Percentiles rank a stretch among this genome's conserved stretches.
Conservation (phyloP, 208 protist genomes). For the Crithidia expoeki region DNA sequence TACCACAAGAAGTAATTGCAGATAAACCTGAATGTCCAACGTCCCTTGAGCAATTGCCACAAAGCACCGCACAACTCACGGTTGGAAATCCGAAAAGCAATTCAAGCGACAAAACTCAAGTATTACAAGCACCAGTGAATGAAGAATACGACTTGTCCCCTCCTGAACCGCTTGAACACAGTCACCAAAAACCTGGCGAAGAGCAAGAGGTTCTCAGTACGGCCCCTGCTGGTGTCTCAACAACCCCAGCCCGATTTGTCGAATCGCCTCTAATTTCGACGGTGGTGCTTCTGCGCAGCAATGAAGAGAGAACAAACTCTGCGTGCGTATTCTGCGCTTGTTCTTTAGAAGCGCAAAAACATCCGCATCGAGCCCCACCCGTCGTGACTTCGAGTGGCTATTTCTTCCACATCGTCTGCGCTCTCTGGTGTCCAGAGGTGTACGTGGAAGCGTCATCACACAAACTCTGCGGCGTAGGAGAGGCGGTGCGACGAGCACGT, state of each 20-base stretch:
- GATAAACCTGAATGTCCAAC: too few species aligned
- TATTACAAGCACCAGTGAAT: too few species aligned
- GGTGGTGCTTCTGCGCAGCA: too few species aligned
- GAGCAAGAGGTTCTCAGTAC: too few species aligned
- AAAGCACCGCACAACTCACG: too few species aligned
- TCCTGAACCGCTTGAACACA: too few species aligned
- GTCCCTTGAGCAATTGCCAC: too few species aligned
- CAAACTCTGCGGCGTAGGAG: conserved; percentile 36
- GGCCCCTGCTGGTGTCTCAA: background rate
- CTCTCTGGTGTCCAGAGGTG: conserved; percentile 81
- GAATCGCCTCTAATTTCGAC: background rate
- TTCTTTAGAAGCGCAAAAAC: background rate
- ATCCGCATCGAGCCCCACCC: background rate
- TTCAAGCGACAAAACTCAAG: too few species aligned
- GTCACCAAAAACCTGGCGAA: too few species aligned
- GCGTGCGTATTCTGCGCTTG: conserved; percentile 19
- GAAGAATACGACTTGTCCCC: too few species aligned
- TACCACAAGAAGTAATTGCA: background rate
- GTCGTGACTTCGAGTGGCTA: conserved; percentile 20
- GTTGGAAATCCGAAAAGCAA: too few species aligned
- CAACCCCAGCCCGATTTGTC: background rate
- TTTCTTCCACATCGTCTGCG: conserved; percentile 57
- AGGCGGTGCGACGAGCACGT: conserved; percentile 31
- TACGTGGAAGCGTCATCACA: conserved; percentile 47
- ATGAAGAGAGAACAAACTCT: background rate